Conservation (phyloP, 257 asterid genomes). For the Verbascum thapsus region DNA sequence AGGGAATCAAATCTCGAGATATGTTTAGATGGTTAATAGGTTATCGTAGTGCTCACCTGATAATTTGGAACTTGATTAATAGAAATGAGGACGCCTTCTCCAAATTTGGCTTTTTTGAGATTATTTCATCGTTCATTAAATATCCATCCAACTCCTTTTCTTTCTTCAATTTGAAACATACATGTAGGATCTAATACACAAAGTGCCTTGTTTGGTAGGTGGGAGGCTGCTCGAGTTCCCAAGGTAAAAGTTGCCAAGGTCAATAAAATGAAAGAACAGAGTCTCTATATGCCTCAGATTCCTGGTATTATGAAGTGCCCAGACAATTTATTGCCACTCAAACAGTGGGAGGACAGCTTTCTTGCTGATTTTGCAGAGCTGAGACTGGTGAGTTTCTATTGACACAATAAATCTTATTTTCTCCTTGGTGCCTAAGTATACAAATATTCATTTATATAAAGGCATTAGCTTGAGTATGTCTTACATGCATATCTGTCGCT, state of each 20-base stretch:
- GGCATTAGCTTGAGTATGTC: too few species aligned
- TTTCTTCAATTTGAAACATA: background rate
- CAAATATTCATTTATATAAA: constrained; percentile 9
- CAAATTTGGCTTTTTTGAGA: background rate
- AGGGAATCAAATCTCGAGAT: background rate
- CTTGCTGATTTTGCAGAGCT: constrained; percentile 82
- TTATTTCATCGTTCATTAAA: background rate
- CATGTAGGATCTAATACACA: constrained; percentile 23
- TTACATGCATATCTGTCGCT: constrained; percentile 9
- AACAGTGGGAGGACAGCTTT: constrained; percentile 93
- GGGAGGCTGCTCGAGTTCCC: constrained; percentile 85
- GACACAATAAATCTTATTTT: constrained; percentile 6
- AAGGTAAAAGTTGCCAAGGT: constrained; percentile 69
- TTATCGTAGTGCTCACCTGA: background rate
- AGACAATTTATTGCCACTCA: constrained; percentile 70
- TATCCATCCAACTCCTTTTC: background rate
- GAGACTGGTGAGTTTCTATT: constrained; percentile 58
- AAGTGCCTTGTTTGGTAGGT: constrained; percentile 47
- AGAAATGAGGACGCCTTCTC: background rate
- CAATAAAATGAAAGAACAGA: constrained; percentile 66
- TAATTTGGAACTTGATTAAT: background rate
- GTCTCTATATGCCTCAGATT: constrained; percentile 84
- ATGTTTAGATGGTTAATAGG: background rate
- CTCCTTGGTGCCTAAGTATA: constrained; percentile 5
- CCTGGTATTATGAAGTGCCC: constrained; percentile 82